These are phyloP conservation scores for Rhizopogon rudus DNA, from an alignment of 768 basidiomycete species.

Conservation along the genomic window DNA sequence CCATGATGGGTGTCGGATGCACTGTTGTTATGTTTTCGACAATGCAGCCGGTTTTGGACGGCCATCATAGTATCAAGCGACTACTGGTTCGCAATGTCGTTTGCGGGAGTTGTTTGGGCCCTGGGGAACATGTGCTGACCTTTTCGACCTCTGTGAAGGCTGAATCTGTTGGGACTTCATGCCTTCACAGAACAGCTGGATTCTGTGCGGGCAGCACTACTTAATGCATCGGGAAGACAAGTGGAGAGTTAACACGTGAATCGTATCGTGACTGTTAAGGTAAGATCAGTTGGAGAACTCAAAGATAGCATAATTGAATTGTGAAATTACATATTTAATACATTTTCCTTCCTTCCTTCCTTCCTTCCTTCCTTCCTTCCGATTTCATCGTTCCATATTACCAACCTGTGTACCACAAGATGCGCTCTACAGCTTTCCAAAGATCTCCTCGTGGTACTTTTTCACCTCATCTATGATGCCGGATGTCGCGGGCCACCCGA, in stretches of 20 bases:
- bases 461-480: constrained; percentile 17
- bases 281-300: background rate
- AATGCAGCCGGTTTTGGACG: too few relatives aligned
- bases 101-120: too few relatives aligned
- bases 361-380: background rate
- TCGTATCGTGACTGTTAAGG: background rate
- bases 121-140: too few relatives aligned
- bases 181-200: too few relatives aligned
- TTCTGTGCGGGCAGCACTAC: too few relatives aligned
- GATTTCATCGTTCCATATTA: background rate
- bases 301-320: background rate
- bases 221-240: too few relatives aligned
- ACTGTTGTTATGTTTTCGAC: too few relatives aligned
- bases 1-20: too few relatives aligned
- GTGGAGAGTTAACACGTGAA: background rate
- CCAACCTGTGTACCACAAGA: background rate
- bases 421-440: constrained; percentile 8
- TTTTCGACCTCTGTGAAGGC: too few relatives aligned
- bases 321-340: background rate
- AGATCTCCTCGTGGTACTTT: constrained; percentile 14
- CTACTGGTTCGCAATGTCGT: too few relatives aligned
- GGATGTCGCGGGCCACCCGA: constrained; percentile 57
- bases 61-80: too few relatives aligned
- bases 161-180: too few relatives aligned
- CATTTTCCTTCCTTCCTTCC: background rate